Base-by-base conservation (phyloP, 768 basidiomycete genomes). In the Rhizopogon vulgaris region DNA sequence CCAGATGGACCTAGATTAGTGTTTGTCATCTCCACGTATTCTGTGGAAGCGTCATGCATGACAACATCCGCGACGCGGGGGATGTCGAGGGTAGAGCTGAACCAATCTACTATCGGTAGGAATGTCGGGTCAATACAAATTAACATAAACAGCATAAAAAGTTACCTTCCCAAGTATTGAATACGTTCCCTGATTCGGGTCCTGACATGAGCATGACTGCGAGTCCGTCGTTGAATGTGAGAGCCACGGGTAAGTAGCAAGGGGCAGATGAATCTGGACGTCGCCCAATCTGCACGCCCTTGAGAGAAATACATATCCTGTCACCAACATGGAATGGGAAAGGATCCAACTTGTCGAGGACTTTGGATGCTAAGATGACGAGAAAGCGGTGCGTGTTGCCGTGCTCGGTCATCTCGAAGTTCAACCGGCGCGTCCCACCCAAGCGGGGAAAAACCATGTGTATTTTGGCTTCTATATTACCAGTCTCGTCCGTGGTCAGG, bases 301-400 rank as follows among this genome's bases (percentile, higher is more conserved):
- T 74, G 17, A 83, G 69, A 15, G 76, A 70, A n/a, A 84, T 48
- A n/a, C 63, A 62, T 24, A 84, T 57, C 38, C 65, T 65, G 51
- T 80, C 76, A 3, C 67, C 63, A 6, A 75, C 64, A 36, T 69
- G 64, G 52, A 81, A 69, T 32, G 67, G 48, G 8, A 84, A 63
- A 22, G 65, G 57, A 8, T 61, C 48, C 40, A 76, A 67, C 54
- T 68, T 63, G 1, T 66, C 52, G 24, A 63, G 52, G 39, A 63
- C 69, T 22, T 48, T 49, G 41, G 72, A 70, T 3, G 66, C 58
- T 17, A 80, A 61, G 43, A 66, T 59, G 38, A 77, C 69, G 25
- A 75, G 72, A 53, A 78, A 72, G 38, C 66, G 66, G 52, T 66
- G 59, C 10, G 41, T 38, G 22, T 48, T 36, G 6, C 42, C 32